Evolutionary conservation across 257 asterid genomes (phyloP).

Genomic region (Solanum paucissectum): DNA sequence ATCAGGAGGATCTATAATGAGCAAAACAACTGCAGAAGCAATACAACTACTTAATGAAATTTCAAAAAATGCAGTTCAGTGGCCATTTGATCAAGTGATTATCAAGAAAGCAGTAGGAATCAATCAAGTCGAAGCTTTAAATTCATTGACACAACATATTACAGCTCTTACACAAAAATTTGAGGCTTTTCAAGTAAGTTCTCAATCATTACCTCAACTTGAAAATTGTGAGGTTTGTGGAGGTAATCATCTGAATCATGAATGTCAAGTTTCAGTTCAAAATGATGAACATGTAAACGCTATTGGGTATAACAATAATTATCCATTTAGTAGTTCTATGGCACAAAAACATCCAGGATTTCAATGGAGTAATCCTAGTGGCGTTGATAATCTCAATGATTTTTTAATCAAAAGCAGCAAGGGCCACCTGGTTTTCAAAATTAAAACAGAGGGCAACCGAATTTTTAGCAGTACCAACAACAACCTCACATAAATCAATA

Average conservation of each 20-base stretch:
- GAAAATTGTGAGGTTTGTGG: background rate
- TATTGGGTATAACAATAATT: background rate
- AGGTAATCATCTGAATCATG: background rate
- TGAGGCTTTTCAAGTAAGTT: background rate
- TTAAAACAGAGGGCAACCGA: background rate
- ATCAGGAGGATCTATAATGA: background rate
- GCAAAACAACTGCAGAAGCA: background rate
- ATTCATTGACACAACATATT: background rate
- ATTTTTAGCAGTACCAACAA: background rate
- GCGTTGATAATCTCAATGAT: background rate
- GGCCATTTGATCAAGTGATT: background rate
- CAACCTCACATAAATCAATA: background rate
- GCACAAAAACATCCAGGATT: background rate
- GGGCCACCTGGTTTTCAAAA: background rate
- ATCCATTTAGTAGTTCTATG: background rate
- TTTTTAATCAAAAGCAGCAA: background rate
- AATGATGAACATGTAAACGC: background rate
- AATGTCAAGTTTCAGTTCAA: background rate
- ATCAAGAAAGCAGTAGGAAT: background rate
- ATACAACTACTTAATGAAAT: background rate
- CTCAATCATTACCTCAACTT: background rate
- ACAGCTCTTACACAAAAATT: background rate
- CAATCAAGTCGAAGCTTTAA: background rate
- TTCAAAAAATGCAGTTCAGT: background rate
- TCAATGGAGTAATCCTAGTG: background rate